Evolutionary conservation across 176 grass and related monocot species (phyloP), one percentile per base, ranked within the genome.

Genomic region (Aegilops sharonensis): DNA sequence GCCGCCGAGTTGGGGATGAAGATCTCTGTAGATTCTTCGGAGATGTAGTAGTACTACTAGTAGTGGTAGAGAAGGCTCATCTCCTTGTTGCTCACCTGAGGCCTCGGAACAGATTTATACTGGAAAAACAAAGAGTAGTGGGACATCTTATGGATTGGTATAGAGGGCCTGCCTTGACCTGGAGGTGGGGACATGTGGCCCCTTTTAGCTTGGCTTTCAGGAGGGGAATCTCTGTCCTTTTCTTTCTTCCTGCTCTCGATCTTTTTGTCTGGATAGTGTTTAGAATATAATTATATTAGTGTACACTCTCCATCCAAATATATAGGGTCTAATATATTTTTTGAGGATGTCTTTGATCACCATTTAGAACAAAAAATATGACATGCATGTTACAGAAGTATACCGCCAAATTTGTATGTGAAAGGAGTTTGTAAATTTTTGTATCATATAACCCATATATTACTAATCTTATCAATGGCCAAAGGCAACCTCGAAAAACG

Each of bases 211-310:
- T 86, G 72, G 43, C 85, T 80, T 34, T 65, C 74, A 79, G 79
- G 67, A 87, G 66, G 57, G 36, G 89, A 87, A 87, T 91, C 85
- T 87, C 59, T 80, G 89, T 90, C 67, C 47, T 66, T 79, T 72
- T 66, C 34, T 62, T 57, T 6, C 4, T 24, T 64, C 67, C 11
- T 24, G 4, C 31, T 63, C 40, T 15, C 43, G 24, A 75, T 70
- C 4, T 13, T 64, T 71, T 72, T 83, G 24, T 72, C 34, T 64
- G 25, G 25, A 52, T 52, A 52, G 48, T 52, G 48, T 52, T 17
- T 17, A 54, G 50, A 54, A 54, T 17, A 54, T 54, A 48, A 48
- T 48, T 48, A 18, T 7, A 54, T 54, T 54, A 54, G 15, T 54
- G 50, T 54, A 18, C 50, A 18, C 15, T 2, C 17, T 18, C 15